Base-by-base conservation (phyloP, 768 basidiomycete genomes). In the Mycena kentingensis region DNA sequence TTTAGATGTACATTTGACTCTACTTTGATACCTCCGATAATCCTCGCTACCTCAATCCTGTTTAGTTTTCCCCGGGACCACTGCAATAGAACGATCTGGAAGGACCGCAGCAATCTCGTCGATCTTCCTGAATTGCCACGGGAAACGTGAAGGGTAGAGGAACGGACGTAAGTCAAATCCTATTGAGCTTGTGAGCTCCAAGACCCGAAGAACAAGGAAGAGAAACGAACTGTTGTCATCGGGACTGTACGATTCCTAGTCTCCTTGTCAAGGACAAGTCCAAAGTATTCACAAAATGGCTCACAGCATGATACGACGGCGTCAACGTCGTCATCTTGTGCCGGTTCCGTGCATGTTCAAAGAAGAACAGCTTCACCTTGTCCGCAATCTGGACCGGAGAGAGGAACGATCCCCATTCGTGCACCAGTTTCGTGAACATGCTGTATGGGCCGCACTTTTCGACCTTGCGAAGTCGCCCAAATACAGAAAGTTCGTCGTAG, bases 261-360 rank as follows among this genome's bases (percentile, higher is more conserved):
- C 43, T 34, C 13, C 46, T 39, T 25, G 4, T 44, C 29, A 45
- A 60, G 31, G 46, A 51, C 16, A 28, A 22, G 19, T 42, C 15
- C 44, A 44, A 3, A 26, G 42, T 32, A 49, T 35, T 15, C 34
- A 15, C n/a, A 36, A 39, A 26, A 42, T 45, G 6, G 77, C 90
- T 64, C 57, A 88, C 91, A 42, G 94, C 94, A 67, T 97, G 94
- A 63, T 97, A 97, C 2, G 92, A 80, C 1, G 94, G 94, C 2
- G 94, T 97, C 55, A 97, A 66, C 0, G 93, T 96, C 22, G 94
- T 96, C 94, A 99, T 98, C 82, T 99, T 99, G 74, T 98, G 97
- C 39, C 95, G 75, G 68, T 99, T 99, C 47, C 95, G 78, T 0
- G 97, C 97, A 61, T 99, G 85, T 67, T 97, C 93, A 61, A 94